Conservation (phyloP, 1,139 yeast species). For the Hanseniaspora uvarum region DNA sequence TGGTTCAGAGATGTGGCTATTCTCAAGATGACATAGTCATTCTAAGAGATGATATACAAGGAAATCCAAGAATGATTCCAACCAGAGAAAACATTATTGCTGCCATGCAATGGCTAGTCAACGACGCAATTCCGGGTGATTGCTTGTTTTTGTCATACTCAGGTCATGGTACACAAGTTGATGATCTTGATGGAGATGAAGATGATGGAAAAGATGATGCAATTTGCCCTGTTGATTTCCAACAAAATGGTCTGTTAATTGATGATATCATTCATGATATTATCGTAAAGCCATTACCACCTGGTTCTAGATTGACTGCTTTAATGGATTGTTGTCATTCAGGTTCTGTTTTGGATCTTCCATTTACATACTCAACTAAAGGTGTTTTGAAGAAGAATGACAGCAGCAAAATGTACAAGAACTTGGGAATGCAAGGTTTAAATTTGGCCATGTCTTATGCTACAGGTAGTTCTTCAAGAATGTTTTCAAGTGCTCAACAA, state of each 20-base stretch:
- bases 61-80: slow-evolving; percentile 53
- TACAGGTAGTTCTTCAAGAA: slow-evolving; percentile 55
- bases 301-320: slow-evolving; percentile 81
- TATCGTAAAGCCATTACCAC: slow-evolving; percentile 65
- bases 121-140: slow-evolving; percentile 77
- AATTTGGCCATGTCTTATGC: slow-evolving; percentile 64
- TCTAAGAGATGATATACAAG: slow-evolving; percentile 59
- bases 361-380: slow-evolving; percentile 80
- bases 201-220: slow-evolving; percentile 84
- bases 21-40: slow-evolving; percentile 69
- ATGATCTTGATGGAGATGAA: slow-evolving; percentile 80
- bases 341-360: slow-evolving; percentile 82
- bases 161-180: slow-evolving; percentile 85
- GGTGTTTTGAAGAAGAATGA: slow-evolving; percentile 87
- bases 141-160: slow-evolving; percentile 78
- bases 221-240: slow-evolving; percentile 82
- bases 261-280: slow-evolving; percentile 81
- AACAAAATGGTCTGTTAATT: slow-evolving; percentile 58
- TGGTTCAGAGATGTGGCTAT: slow-evolving; percentile 56
- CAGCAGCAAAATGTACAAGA: slow-evolving; percentile 47
- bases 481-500: slow-evolving; percentile 40
- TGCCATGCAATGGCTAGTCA: slow-evolving; percentile 87
- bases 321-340: slow-evolving; percentile 89
- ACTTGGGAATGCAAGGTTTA: slow-evolving; percentile 69
- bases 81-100: slow-evolving; percentile 65